These are phyloP conservation scores for Trypanosoma cruzi DNA, from an alignment of 208 protist genomes.

Conservation along the genomic window DNA sequence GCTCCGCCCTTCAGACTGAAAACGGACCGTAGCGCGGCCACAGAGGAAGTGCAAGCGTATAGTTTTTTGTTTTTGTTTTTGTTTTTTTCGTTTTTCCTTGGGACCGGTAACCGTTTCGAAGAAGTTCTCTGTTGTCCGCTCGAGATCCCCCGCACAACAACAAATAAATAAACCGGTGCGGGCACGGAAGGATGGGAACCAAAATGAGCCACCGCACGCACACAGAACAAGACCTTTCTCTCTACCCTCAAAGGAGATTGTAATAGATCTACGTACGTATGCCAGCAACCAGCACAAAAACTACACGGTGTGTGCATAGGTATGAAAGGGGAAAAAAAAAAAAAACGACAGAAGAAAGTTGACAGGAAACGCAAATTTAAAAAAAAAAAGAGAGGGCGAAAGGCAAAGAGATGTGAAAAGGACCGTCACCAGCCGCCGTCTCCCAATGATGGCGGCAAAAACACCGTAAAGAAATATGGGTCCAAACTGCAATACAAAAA, in stretches of 20 bases:
- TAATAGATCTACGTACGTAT: not conserved
- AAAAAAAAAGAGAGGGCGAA: slow-evolving; percentile 19
- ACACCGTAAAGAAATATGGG: not conserved
- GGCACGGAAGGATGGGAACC: not conserved
- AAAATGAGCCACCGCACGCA: not conserved
- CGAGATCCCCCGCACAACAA: not conserved
- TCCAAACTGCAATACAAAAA: not conserved
- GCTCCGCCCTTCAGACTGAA: not conserved
- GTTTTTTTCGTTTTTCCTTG: no score
- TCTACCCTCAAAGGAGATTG: not conserved
- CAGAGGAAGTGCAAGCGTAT: not conserved
- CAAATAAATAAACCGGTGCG: no score
- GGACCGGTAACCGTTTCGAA: not conserved
- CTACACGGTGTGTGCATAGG: not conserved
- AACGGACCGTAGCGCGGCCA: not conserved
- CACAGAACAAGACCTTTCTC: not conserved
- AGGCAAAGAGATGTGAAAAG: not conserved
- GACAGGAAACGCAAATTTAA: slow-evolving; percentile 6
- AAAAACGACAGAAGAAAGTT: slow-evolving; percentile 7
- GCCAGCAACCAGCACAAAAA: not conserved
- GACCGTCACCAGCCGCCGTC: not conserved
- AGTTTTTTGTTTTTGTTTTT: no score
- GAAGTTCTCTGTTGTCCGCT: not conserved
- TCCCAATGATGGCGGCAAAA: not conserved
- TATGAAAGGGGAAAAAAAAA: not conserved